Percentiles rank a stretch among this genome's conserved stretches.
Evolutionary conservation across 257 asterid species (phyloP).

Genomic region (Solanum chaucha): DNA sequence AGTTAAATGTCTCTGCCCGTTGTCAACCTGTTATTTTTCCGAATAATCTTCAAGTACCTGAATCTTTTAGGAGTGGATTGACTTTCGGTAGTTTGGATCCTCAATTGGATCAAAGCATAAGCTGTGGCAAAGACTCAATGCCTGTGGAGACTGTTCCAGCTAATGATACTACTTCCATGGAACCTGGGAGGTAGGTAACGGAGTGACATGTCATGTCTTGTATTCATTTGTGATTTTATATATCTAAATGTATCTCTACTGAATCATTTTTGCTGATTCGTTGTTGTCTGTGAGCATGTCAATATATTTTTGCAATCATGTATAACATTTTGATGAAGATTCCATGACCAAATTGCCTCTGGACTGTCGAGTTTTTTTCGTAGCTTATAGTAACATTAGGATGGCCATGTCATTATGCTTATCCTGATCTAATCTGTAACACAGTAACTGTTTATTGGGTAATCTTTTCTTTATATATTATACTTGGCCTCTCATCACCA

Average conservation of each 20-base stretch:
- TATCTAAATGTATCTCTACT: not conserved
- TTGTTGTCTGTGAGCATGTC: not conserved
- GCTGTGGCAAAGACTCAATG: conserved; percentile 2
- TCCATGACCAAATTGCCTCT: not conserved
- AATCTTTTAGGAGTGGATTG: conserved; percentile 27
- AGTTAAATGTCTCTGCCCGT: conserved; percentile 10
- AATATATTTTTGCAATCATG: not conserved
- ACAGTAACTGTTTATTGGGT: not conserved
- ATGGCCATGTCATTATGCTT: not conserved
- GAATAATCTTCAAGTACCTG: conserved; percentile 48
- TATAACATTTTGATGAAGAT: not conserved
- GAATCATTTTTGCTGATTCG: not conserved
- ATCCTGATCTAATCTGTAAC: not conserved
- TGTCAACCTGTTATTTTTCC: conserved; percentile 43
- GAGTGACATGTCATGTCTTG: not conserved
- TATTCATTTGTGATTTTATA: not conserved
- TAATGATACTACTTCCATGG: conserved; percentile 16
- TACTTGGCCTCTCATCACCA: not conserved
- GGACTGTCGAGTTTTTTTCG: not conserved
- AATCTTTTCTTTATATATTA: not conserved
- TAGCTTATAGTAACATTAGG: not conserved
- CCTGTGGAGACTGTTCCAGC: conserved; percentile 9
- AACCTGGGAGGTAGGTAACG: conserved; percentile 21
- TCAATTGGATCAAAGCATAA: conserved; percentile 7
- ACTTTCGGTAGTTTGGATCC: conserved; percentile 53